phyloP scores from a whole-genome alignment of 1,284 basidiomycete genomes.

The Pseudozyma sp. region DNA sequence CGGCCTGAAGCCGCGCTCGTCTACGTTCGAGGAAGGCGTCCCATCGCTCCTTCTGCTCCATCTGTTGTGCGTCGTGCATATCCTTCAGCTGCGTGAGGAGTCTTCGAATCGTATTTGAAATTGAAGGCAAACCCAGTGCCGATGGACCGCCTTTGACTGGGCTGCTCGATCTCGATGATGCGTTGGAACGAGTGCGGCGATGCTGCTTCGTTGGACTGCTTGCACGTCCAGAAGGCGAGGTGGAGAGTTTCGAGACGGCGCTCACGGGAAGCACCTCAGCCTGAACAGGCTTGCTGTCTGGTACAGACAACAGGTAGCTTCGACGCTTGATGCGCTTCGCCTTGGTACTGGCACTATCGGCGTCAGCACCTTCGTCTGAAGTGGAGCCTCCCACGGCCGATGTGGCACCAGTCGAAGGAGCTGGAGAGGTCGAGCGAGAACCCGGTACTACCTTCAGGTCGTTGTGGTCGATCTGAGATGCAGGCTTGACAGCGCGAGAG shows the following conservation, averaged over 20 bases:
- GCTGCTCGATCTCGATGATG: slow-evolving; percentile 47
- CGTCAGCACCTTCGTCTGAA: slow-evolving; percentile 19
- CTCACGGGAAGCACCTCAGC: slow-evolving; percentile 54
- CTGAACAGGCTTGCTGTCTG: slow-evolving; percentile 68
- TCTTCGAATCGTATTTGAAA: slow-evolving; percentile 79
- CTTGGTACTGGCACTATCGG: slow-evolving; percentile 21
- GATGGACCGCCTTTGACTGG: slow-evolving; percentile 25
- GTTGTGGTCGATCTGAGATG: slow-evolving; percentile 21
- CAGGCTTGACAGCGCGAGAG: slow-evolving; percentile 56
- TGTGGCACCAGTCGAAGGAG: slow-evolving; percentile 19
- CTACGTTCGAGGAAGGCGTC: slow-evolving; percentile 82
- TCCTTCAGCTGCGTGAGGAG: slow-evolving; percentile 84
- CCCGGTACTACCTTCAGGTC: slow-evolving; percentile 10
- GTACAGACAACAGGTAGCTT: slow-evolving; percentile 42
- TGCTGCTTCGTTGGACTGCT: slow-evolving; percentile 16
- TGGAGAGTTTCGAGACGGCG: slow-evolving; percentile 41
- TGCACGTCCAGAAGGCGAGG: slow-evolving; percentile 19
- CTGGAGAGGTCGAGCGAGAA: slow-evolving; percentile 18
- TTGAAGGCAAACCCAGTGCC: slow-evolving; percentile 24
- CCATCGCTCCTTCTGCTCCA: slow-evolving; percentile 82
- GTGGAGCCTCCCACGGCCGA: slow-evolving; percentile 20
- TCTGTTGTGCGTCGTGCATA: slow-evolving; percentile 86
- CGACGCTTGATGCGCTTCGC: slow-evolving; percentile 29
- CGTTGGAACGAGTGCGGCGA: slow-evolving; percentile 25
- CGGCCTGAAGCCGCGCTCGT: slow-evolving; percentile 69